Evolutionary conservation across 768 basidiomycete species (phyloP).

Genomic region (Panaeolus papilionaceus): DNA sequence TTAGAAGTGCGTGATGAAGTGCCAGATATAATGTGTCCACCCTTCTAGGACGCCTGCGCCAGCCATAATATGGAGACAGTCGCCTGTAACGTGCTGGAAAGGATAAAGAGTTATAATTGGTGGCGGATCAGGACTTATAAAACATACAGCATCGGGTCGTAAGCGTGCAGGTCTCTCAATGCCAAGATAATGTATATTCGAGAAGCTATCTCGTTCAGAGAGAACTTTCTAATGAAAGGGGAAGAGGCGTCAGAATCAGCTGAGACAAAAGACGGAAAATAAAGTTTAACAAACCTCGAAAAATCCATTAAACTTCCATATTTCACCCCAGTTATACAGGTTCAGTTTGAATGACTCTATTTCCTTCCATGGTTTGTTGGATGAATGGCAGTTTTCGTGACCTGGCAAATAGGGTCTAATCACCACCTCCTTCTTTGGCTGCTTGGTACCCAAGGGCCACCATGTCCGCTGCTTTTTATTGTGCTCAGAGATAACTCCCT

Average conservation of each 20-base stretch:
- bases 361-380: slow-evolving; percentile 49
- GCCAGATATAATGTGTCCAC: slow-evolving; percentile 58
- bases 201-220: slow-evolving; percentile 43
- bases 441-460: slow-evolving; percentile 20
- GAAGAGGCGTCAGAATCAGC: no score
- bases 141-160: slow-evolving; percentile 68
- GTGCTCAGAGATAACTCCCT: slow-evolving; percentile 36
- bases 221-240: slow-evolving; percentile 43
- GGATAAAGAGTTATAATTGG: slow-evolving; percentile 23
- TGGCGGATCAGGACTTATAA: background rate
- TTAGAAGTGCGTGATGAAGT: slow-evolving; percentile 39
- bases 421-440: slow-evolving; percentile 45
- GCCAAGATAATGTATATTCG: slow-evolving; percentile 61
- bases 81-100: slow-evolving; percentile 45
- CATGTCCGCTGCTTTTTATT: slow-evolving; percentile 24
- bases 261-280: background rate
- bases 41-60: slow-evolving; percentile 57
- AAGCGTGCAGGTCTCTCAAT: slow-evolving; percentile 68
- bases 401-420: slow-evolving; percentile 69
- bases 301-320: slow-evolving; percentile 57
- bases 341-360: slow-evolving; percentile 49
- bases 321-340: slow-evolving; percentile 73
- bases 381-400: slow-evolving; percentile 66
- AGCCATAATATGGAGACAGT: slow-evolving; percentile 56
- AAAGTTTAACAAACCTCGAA: slow-evolving; percentile 54